Base-by-base conservation (phyloP, 306 rosid species). In the Rosa rugosa region DNA sequence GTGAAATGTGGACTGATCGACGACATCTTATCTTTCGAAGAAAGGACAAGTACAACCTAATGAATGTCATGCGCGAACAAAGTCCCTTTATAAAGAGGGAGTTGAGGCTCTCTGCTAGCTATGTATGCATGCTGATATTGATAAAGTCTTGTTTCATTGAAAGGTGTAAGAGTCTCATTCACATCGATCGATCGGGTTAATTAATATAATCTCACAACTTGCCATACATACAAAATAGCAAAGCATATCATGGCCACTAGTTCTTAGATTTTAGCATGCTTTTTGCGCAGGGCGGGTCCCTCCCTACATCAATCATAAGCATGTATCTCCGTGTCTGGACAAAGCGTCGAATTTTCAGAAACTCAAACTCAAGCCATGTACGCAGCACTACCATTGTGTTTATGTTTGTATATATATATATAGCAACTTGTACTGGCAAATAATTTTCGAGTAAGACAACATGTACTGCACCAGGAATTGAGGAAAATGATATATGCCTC, bases 1-100 rank as follows among this genome's bases (percentile, higher is more conserved):
- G 86, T 62, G 63, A 49, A 75, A 86, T 88, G 87, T 73, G 63
- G 42, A 41, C 63, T 77, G 80, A 31, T 31, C 36, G 36, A 31
- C 3, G 36, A 80, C 77, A 73, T 79, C 34, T 63, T 76, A 18
- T 71, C 82, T 62, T n/a, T 9, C 56, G 40, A 69, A 31, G 56
- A 78, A 13, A 59, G 25, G 74, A 75, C 75, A 54, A 80, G 16
- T 8, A 34, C 6, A 64, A 31, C 11, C 22, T 5, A 3, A 16
- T 27, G 14, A 50, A 3, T 75, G 76, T n/a, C 77, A 75, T 22
- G 47, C 78, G 60, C 71, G 54, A 79, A 59, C 80, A 69, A 72
- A 71, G 68, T 2, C 2, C 68, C 18, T 62, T 23, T 25, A 6
- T 18, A 5, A 23, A n/a, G 10, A n/a, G n/a, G n/a, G n/a, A 11